Conservation (phyloP, 192 early-diverging fungal genomes). For the Podila minutissima region DNA sequence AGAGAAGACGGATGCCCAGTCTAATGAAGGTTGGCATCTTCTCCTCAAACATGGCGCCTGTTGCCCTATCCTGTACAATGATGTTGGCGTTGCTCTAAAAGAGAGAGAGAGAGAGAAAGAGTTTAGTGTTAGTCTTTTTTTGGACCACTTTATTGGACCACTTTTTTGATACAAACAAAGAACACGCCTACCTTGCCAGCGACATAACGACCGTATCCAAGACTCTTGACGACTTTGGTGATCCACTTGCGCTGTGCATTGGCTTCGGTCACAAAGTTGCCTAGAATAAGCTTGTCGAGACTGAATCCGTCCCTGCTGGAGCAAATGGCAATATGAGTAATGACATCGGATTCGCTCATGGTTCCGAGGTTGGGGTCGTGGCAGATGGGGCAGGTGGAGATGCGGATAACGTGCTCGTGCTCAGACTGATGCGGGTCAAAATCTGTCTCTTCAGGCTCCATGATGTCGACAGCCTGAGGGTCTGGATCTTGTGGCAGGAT, state of each 20-base stretch:
- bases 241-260: constrained; percentile 79
- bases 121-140: neutral
- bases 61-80: constrained; percentile 75
- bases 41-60: constrained; percentile 78
- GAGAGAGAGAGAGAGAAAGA: neutral
- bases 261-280: constrained; percentile 80
- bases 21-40: constrained; percentile 82
- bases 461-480: constrained; percentile 30
- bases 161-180: neutral
- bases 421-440: constrained; percentile 44
- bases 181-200: constrained; percentile 53
- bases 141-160: neutral
- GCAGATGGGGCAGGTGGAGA: constrained; percentile 79
- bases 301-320: constrained; percentile 73
- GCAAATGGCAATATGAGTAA: constrained; percentile 81
- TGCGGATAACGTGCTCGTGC: constrained; percentile 68
- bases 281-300: constrained; percentile 76
- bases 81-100: constrained; percentile 76
- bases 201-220: constrained; percentile 70
- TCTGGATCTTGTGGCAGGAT: neutral
- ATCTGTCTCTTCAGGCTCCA: constrained; percentile 38
- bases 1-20: constrained; percentile 82
- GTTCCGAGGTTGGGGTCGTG: constrained; percentile 60
- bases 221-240: constrained; percentile 67
- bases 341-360: constrained; percentile 71